Evolutionary conservation across 495 filamentous ascomycete genomes (phyloP).

Genomic region (Penicillium pancosmium): DNA sequence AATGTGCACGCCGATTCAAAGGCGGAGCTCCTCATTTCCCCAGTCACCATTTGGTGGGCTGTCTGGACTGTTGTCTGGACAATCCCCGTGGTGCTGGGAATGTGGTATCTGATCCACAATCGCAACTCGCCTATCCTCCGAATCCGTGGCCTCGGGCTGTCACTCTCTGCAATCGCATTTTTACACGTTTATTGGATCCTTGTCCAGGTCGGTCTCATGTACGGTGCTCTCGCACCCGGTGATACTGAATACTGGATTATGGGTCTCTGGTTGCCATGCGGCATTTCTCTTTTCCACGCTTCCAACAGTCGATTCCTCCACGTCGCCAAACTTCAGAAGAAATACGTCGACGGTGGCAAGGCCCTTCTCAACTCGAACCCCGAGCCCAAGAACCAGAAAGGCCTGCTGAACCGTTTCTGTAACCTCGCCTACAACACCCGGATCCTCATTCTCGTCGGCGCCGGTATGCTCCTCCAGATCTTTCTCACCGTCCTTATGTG

Average conservation of each 20-base stretch:
- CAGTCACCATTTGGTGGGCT: constrained; percentile 41
- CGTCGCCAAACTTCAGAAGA: constrained; percentile 52
- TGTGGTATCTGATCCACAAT: constrained; percentile 55
- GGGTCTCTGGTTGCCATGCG: constrained; percentile 69
- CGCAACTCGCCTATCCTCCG: constrained; percentile 62
- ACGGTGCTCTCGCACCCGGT: constrained; percentile 62
- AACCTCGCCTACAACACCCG: constrained; percentile 32
- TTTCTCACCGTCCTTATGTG: constrained; percentile 63
- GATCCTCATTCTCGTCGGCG: constrained; percentile 31
- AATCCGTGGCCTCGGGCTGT: constrained; percentile 62
- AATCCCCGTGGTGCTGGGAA: constrained; percentile 50
- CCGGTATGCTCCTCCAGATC: constrained; percentile 43
- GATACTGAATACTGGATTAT: constrained; percentile 72
- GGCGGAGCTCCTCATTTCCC: constrained; percentile 23
- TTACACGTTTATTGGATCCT: constrained; percentile 67
- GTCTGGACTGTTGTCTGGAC: constrained; percentile 55
- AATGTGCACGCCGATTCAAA: constrained; percentile 34
- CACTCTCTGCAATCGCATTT: constrained; percentile 58
- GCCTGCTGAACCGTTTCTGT: constrained; percentile 31
- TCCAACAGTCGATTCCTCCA: constrained; percentile 68
- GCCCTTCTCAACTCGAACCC: constrained; percentile 3
- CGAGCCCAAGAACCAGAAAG: constrained; percentile 12
- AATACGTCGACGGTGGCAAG: constrained; percentile 28
- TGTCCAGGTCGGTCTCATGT: constrained; percentile 61
- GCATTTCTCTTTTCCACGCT: constrained; percentile 72